Conservation (phyloP, 345 rosid species). For the Physaria fendleri region DNA sequence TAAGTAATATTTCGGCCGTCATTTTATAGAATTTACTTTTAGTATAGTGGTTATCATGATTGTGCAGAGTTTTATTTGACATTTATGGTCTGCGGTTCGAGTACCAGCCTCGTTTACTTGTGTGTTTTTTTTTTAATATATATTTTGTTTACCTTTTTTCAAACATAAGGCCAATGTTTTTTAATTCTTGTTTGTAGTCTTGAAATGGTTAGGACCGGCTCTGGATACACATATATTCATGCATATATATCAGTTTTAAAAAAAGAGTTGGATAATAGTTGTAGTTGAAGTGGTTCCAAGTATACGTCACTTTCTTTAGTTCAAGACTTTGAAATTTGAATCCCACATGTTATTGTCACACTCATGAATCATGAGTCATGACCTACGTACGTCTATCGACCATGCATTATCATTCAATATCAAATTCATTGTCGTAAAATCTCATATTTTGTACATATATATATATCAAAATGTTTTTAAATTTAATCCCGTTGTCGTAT, state of each 20-base stretch:
- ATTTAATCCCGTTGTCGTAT: neutral
- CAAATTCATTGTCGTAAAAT: slow-evolving; percentile 1
- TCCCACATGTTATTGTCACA: slow-evolving; percentile 21
- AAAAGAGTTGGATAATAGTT: neutral
- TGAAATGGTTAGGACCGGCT: too few species aligned
- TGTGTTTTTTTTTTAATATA: too few species aligned
- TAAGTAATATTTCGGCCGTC: too few species aligned
- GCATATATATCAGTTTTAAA: neutral
- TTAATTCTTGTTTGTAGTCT: too few species aligned
- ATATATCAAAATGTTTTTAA: neutral
- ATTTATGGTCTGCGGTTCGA: too few species aligned
- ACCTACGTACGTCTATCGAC: neutral
- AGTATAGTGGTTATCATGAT: too few species aligned
- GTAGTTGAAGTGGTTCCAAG: slow-evolving; percentile 6
- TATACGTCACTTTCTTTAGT: slow-evolving; percentile 14
- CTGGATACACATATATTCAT: neutral
- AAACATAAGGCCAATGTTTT: too few species aligned
- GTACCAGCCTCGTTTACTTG: too few species aligned
- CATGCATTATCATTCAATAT: slow-evolving; percentile 7
- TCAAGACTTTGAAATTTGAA: slow-evolving; percentile 18
- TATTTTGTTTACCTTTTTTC: too few species aligned
- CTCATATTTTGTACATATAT: neutral
- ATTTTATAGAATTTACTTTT: too few species aligned
- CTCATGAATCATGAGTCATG: neutral
- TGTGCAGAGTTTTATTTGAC: too few species aligned